phyloP scores from a whole-genome alignment of 208 protist species.

The Strigomonas culicis region DNA sequence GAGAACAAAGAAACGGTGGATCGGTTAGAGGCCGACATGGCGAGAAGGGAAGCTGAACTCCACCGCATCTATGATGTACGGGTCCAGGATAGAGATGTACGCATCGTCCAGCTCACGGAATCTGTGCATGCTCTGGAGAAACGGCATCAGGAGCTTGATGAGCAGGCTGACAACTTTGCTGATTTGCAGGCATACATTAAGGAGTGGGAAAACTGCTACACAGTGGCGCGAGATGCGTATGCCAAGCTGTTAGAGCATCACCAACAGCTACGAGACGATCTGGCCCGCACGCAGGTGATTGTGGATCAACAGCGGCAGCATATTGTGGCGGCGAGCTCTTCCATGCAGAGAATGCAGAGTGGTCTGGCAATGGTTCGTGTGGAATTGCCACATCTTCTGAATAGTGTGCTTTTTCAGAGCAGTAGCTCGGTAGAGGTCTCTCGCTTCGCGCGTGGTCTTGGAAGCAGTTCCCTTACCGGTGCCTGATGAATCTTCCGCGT shows the following conservation, averaged over 20 bases:
- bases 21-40: conserved; percentile 15
- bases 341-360: not conserved
- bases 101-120: conserved; percentile 21
- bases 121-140: conserved; percentile 30
- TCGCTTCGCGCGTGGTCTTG: not conserved
- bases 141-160: not conserved
- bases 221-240: not conserved
- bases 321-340: not conserved
- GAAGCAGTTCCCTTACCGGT: not conserved
- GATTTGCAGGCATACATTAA: not conserved
- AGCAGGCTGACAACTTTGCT: not conserved
- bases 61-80: conserved; percentile 10
- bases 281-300: too few species aligned
- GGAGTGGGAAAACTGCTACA: not conserved
- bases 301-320: not conserved
- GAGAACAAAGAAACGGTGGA: conserved; percentile 29
- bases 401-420: not conserved
- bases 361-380: not conserved
- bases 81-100: conserved; percentile 20
- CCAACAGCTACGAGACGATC: too few species aligned
- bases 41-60: conserved; percentile 15
- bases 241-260: too few species aligned
- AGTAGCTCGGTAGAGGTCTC: not conserved
- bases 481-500: not conserved
- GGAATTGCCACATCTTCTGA: not conserved